Base-by-base conservation (phyloP, 1,284 basidiomycete species). In the Vanrija humicola region DNA sequence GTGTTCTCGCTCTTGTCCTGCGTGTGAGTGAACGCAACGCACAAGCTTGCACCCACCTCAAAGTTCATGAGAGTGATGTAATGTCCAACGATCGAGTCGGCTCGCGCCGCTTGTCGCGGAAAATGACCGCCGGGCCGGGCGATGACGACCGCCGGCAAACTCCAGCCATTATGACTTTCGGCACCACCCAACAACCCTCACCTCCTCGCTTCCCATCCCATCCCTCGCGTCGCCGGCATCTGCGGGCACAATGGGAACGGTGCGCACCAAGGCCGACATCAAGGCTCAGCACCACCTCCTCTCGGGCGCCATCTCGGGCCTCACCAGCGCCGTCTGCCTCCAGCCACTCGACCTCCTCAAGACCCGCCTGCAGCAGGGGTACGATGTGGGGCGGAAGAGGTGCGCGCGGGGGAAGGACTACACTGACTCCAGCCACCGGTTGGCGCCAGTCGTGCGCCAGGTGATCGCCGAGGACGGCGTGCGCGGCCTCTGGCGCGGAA, bases 301-400 rank as follows among this genome's bases (percentile, higher is more conserved):
- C 14, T 73, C 72, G 6, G 77, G 77, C 7, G 77, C 66, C 3
- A 61, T 75, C 8, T 74, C 71, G 3, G 77, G 77, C 5, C 64
- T 78, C 14, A 73, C 74, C 0, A 72, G 67, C 0, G 71, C 76
- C 0, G 65, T 78, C 9, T 66, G 65, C 5, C 64, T 78, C 2
- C 77, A 78, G 60, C 77, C 77, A 1, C 63, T 94, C 62, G 91
- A 94, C 75, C 79, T 94, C 29, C 76, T 95, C 66, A 94, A 94
- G 77, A 95, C 91, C 18, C 83, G 90, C 43, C 71, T 93, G 59
- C 89, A 94, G 72, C 89, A 93, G 74, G 71, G 63, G 15, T 64
- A 68, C 45, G 64, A 59, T 26, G 65, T 58, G 25, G 56, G 63
- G 25, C 48, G 54, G 3, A 66, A 65, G 51, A 56, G 68, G 69